Conservation (phyloP, 2,329 filamentous ascomycete species). For the Fusarium miscanthi region DNA sequence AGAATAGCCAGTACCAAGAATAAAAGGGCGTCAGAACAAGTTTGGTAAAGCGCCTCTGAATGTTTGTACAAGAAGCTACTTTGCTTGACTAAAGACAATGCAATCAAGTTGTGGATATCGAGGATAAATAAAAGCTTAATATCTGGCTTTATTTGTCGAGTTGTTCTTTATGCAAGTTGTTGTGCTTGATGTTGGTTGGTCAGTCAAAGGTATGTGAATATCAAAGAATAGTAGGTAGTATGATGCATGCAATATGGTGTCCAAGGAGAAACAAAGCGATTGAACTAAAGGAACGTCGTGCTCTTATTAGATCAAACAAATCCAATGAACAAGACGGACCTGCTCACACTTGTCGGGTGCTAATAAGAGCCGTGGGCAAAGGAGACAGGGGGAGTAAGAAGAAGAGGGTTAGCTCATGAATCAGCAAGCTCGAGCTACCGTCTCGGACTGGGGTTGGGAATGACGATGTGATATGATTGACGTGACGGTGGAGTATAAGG, state of each 20-base stretch:
- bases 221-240: not conserved
- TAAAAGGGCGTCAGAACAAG: slow-evolving; percentile 2
- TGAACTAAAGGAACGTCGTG: not conserved
- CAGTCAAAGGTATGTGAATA: slow-evolving; percentile 4
- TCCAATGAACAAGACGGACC: slow-evolving; percentile 4
- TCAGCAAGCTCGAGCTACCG: slow-evolving; percentile 31
- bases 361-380: slow-evolving; percentile 36
- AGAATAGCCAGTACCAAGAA: slow-evolving; percentile 7
- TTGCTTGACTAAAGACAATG: not conserved
- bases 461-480: slow-evolving; percentile 43
- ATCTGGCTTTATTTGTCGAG: slow-evolving; percentile 1
- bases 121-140: not conserved
- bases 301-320: slow-evolving; percentile 15
- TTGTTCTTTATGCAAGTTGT: slow-evolving; percentile 11
- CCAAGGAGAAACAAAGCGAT: not conserved
- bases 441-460: slow-evolving; percentile 37
- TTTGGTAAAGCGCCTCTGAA: slow-evolving; percentile 5
- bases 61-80: not conserved
- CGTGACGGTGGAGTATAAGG: slow-evolving; percentile 40
- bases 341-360: slow-evolving; percentile 29
- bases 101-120: not conserved
- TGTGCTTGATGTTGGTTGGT: slow-evolving; percentile 12
- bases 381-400: slow-evolving; percentile 24
- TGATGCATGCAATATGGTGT: not conserved
- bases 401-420: slow-evolving; percentile 31